These are phyloP conservation scores for Leptomonas pyrrhocoris DNA, from an alignment of 208 protist genomes.

Conservation along the genomic window DNA sequence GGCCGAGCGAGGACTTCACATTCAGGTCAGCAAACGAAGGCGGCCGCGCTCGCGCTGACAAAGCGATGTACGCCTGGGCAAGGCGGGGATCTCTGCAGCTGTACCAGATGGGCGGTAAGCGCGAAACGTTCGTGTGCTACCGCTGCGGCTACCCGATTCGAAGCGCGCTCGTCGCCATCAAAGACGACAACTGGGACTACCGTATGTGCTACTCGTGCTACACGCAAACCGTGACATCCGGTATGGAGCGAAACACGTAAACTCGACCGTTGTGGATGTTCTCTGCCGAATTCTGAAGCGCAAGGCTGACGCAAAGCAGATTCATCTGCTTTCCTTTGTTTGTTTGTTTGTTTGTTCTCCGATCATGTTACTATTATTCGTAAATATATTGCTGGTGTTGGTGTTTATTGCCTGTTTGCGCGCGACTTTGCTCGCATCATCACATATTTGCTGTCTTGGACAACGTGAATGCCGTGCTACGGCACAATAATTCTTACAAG, in stretches of 20 bases:
- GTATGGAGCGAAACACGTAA: conserved; percentile 78
- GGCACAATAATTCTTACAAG: background rate
- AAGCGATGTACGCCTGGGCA: conserved; percentile 75
- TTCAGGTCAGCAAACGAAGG: conserved; percentile 26
- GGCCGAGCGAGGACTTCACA: conserved; percentile 73
- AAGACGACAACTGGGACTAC: conserved; percentile 89
- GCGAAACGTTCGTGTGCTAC: conserved; percentile 84
- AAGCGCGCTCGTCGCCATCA: conserved; percentile 76
- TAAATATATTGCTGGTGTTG: background rate
- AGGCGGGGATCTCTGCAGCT: conserved; percentile 72
- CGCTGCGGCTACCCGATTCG: conserved; percentile 84
- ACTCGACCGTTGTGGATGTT: background rate
- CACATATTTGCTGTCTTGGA: background rate
- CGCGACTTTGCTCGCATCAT: background rate
- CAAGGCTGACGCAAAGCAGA: too few relatives aligned
- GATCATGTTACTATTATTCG: too few relatives aligned
- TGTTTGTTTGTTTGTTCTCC: background rate
- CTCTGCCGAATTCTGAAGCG: background rate
- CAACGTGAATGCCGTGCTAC: background rate
- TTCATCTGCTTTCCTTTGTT: too few relatives aligned
- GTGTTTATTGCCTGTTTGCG: background rate
- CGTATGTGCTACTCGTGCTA: conserved; percentile 92
- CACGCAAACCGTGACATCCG: conserved; percentile 46
- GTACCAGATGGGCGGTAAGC: conserved; percentile 74
- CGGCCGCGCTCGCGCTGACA: conserved; percentile 48